Conservation (phyloP, 306 rosid species). For the Medicago arabica region DNA sequence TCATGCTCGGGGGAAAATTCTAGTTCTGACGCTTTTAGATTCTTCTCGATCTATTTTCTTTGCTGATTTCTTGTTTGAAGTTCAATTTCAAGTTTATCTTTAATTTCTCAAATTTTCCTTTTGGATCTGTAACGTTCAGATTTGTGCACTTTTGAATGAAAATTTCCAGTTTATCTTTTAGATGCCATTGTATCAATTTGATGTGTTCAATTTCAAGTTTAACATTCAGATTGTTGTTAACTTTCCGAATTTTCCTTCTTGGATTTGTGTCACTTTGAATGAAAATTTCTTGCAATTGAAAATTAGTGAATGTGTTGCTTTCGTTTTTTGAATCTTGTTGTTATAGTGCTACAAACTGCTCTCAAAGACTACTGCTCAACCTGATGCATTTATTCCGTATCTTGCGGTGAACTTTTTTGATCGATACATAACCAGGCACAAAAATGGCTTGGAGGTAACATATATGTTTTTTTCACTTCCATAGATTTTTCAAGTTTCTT, state of each 20-base stretch:
- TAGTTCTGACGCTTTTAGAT: too few relatives aligned
- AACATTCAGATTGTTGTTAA: too few relatives aligned
- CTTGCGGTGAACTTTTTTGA: conserved; percentile 41
- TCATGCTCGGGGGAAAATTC: too few relatives aligned
- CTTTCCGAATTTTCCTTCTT: too few relatives aligned
- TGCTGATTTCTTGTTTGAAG: too few relatives aligned
- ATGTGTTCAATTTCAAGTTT: background rate
- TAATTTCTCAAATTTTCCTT: too few relatives aligned
- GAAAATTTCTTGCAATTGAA: background rate
- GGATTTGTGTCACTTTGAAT: background rate
- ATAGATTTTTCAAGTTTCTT: background rate
- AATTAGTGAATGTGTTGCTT: conserved; percentile 7
- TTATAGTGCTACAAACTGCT: background rate
- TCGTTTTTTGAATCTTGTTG: background rate
- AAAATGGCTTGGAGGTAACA: background rate
- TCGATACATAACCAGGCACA: background rate
- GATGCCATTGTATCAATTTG: too few relatives aligned
- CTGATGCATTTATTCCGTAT: conserved; percentile 27
- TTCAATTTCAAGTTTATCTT: too few relatives aligned
- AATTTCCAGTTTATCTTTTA: too few relatives aligned
- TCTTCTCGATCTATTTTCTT: too few relatives aligned
- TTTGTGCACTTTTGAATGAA: too few relatives aligned
- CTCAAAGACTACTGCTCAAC: background rate
- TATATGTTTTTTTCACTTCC: background rate
- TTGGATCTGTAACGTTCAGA: too few relatives aligned